A percentile compares a stretch with the other conserved stretches of the same genome.
Evolutionary conservation across 805 yeast species (phyloP).

Genomic region (Saccharomycopsis sp.): DNA sequence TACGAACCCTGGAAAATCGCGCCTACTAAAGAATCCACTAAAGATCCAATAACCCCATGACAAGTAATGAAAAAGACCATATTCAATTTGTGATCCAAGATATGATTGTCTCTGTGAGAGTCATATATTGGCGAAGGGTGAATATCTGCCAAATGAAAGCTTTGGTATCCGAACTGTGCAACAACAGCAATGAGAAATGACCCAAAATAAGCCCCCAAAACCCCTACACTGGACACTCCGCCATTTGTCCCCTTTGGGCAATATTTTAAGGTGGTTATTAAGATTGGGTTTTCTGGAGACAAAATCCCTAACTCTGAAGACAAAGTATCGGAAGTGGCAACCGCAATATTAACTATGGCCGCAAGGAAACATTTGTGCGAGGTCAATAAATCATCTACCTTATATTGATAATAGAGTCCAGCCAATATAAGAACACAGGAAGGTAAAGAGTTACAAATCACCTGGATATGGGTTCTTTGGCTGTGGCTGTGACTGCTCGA

Average conservation of each 20-base stretch:
- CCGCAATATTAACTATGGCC: conserved; percentile 33
- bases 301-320: conserved; percentile 42
- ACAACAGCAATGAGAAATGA: conserved; percentile 31
- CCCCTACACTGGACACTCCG: conserved; percentile 35
- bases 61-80: conserved; percentile 26
- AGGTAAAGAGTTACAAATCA: conserved; percentile 34
- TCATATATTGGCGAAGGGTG: conserved; percentile 13
- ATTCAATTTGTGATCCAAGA: neutral
- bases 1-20: conserved; percentile 35
- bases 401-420: conserved; percentile 18
- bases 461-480: conserved; percentile 37
- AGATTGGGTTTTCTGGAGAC: conserved; percentile 31
- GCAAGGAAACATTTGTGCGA: conserved; percentile 24
- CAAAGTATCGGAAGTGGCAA: conserved; percentile 42
- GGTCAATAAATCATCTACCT: conserved; percentile 1
- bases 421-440: conserved; percentile 32
- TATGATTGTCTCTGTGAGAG: neutral
- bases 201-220: conserved; percentile 33
- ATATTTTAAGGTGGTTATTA: conserved; percentile 34
- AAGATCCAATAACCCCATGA: conserved; percentile 33
- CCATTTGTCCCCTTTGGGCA: conserved; percentile 46
- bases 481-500: conserved; percentile 9
- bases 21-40: conserved; percentile 38
- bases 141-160: conserved; percentile 8
- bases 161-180: conserved; percentile 25